These are phyloP conservation scores for Yamadazyma buinensis DNA, from an alignment of 1,139 yeast species.

Conservation along the genomic window DNA sequence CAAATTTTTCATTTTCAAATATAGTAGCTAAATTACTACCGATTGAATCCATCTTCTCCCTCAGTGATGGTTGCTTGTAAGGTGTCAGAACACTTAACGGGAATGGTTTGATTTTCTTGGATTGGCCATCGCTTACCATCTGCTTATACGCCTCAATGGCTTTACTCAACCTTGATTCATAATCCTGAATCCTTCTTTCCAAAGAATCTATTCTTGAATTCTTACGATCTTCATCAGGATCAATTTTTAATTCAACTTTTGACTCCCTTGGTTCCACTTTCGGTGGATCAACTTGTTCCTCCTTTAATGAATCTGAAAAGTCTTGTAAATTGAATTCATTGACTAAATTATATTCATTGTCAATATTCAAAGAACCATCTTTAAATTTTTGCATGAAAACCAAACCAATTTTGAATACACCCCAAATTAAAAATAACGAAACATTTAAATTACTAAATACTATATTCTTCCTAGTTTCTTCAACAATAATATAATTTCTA, in stretches of 20 bases:
- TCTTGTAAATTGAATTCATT: constrained; percentile 4
- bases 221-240: no score
- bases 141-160: not conserved
- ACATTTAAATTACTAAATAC: constrained; percentile 34
- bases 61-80: not conserved
- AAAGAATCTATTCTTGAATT: no score
- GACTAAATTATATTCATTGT: constrained; percentile 5
- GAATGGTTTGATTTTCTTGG: no score
- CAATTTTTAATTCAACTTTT: no score
- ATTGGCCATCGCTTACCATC: not conserved
- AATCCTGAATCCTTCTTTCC: not conserved
- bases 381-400: constrained; percentile 5
- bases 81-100: no score
- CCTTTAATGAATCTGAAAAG: no score
- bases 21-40: constrained; percentile 4
- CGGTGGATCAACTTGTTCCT: no score
- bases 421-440: constrained; percentile 27
- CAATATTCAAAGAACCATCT: constrained; percentile 4
- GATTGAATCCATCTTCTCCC: not conserved
- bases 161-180: not conserved
- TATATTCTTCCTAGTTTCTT: constrained; percentile 23
- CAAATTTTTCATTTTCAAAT: constrained; percentile 2
- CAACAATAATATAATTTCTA: constrained; percentile 23
- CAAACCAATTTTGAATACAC: constrained; percentile 19
- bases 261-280: no score